These are phyloP conservation scores for Epithemia pelagica DNA, from an alignment of 108 stramenopile genomes.

Conservation along the genomic window DNA sequence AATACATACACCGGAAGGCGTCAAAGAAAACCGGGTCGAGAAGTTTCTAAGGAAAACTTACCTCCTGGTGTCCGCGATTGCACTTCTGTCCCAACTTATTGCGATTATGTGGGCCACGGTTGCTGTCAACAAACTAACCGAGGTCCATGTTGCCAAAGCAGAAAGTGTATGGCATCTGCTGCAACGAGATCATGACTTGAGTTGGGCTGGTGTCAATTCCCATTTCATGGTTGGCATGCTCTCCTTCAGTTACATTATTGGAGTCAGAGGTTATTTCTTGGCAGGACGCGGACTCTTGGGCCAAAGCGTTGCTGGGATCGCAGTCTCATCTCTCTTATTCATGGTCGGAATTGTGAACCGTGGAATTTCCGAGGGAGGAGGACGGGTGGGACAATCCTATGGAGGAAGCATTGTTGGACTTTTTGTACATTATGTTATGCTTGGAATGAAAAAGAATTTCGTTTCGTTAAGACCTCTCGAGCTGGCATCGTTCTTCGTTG, in stretches of 20 bases:
- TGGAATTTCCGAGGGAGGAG: slow-evolving; percentile 15
- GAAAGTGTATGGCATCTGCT: slow-evolving; percentile 30
- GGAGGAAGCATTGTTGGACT: slow-evolving; percentile 22
- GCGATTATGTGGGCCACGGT: slow-evolving; percentile 22
- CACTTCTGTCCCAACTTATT: slow-evolving; percentile 5
- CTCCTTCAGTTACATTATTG: slow-evolving; percentile 20
- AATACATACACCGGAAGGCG: not conserved
- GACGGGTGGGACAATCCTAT: slow-evolving; percentile 14
- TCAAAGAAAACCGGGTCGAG: not conserved
- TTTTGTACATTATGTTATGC: slow-evolving; percentile 15
- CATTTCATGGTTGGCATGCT: slow-evolving; percentile 39
- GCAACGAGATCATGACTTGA: slow-evolving; percentile 31
- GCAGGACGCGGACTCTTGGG: slow-evolving; percentile 13
- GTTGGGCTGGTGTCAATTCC: slow-evolving; percentile 33
- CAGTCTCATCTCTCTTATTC: slow-evolving; percentile 27
- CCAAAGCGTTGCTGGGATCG: slow-evolving; percentile 15
- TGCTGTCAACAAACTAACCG: slow-evolving; percentile 29
- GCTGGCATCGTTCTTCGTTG: not conserved
- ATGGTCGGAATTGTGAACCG: slow-evolving; percentile 38
- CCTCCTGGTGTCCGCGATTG: not conserved
- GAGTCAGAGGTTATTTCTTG: slow-evolving; percentile 18
- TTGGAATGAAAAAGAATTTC: not conserved
- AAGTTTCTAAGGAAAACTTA: slow-evolving; percentile 3
- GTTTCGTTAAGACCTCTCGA: not conserved
- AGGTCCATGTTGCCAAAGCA: slow-evolving; percentile 14